A percentile compares a stretch with the other conserved stretches of the same genome.
Conservation (phyloP, 2,329 filamentous ascomycete species). For the Fusarium temperatum region DNA sequence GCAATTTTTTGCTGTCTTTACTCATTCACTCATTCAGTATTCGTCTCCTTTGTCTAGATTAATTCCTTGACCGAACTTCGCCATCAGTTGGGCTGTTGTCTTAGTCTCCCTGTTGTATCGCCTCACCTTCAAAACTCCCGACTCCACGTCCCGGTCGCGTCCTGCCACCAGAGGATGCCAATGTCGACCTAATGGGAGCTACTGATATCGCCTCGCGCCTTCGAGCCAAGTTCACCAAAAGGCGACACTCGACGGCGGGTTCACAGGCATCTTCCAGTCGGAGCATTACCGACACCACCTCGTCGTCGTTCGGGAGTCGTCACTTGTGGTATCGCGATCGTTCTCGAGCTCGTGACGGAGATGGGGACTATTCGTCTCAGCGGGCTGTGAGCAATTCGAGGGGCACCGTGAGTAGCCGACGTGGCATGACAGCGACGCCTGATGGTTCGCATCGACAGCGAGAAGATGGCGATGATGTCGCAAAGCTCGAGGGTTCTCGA, state of each 20-base stretch:
- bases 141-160: conserved; percentile 18
- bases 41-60: conserved; percentile 9
- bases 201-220: conserved; percentile 57
- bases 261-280: conserved; percentile 49
- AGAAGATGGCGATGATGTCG: conserved; percentile 17
- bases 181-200: conserved; percentile 50
- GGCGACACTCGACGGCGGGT: conserved; percentile 52
- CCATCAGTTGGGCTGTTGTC: conserved; percentile 10
- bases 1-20: conserved; percentile 4
- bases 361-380: conserved; percentile 27
- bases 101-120: conserved; percentile 18
- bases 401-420: conserved; percentile 32
- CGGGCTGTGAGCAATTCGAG: conserved; percentile 36
- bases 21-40: conserved; percentile 5
- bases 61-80: not conserved
- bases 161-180: conserved; percentile 19
- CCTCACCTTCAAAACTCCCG: conserved; percentile 3
- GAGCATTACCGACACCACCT: conserved; percentile 30
- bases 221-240: conserved; percentile 56
- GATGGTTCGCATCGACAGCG: conserved; percentile 20
- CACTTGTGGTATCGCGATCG: conserved; percentile 40
- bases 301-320: conserved; percentile 37
- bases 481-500: conserved; percentile 9
- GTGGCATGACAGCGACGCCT: conserved; percentile 28
- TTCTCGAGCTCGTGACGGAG: conserved; percentile 29